These are phyloP conservation scores for Sarocladium strictum DNA, from an alignment of 2,329 filamentous ascomycete genomes.

Conservation along the genomic window DNA sequence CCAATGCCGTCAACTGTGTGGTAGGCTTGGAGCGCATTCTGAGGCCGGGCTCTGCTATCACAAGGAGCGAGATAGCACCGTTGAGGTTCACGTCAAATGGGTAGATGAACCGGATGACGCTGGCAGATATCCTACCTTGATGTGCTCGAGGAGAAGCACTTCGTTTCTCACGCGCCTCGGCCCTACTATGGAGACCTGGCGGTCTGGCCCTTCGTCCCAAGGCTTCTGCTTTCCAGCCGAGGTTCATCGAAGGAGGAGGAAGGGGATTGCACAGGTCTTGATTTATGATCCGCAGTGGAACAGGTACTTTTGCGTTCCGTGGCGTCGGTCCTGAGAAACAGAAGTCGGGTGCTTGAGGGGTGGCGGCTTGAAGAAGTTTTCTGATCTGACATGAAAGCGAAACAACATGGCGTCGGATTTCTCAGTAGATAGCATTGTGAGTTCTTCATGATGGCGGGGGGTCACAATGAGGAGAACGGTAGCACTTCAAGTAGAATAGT, in stretches of 20 bases:
- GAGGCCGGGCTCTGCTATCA: conserved; percentile 29
- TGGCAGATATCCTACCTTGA: conserved; percentile 28
- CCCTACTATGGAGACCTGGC: conserved; percentile 27
- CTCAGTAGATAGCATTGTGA: no score
- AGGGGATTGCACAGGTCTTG: conserved; percentile 22
- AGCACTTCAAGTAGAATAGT: no score
- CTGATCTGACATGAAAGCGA: no score
- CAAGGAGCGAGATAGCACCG: conserved; percentile 27
- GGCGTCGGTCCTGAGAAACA: conserved; percentile 22
- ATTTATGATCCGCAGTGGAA: conserved; percentile 29
- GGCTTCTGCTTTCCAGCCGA: conserved; percentile 32
- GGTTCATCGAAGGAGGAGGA: conserved; percentile 35
- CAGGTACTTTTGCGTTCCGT: conserved; percentile 30
- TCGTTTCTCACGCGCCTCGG: conserved; percentile 24
- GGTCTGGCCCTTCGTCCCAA: conserved; percentile 27
- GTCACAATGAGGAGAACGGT: no score
- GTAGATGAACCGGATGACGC: conserved; percentile 26
- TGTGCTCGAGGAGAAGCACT: conserved; percentile 30
- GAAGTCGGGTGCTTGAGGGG: no score
- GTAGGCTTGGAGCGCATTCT: conserved; percentile 32
- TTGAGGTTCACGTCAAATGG: conserved; percentile 29
- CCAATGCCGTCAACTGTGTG: conserved; percentile 30
- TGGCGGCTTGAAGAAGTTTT: no score
- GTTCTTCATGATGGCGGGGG: no score
- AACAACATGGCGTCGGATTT: no score